Base-by-base conservation (phyloP, 495 filamentous ascomycete species). In the Aspergillus biplanus region DNA sequence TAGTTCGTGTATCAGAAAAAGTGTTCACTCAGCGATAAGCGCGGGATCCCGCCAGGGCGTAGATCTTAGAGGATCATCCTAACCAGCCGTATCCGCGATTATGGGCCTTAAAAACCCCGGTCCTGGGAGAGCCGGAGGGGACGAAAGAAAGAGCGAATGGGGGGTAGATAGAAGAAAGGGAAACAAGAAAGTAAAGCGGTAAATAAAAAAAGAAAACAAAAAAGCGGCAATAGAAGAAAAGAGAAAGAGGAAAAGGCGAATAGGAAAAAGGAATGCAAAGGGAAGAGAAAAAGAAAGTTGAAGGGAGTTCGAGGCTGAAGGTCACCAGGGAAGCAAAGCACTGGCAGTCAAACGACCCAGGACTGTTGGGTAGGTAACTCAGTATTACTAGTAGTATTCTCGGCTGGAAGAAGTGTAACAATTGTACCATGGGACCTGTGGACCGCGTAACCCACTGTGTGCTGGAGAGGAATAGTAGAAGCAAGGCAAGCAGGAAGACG, bases 371-470 rank as follows among this genome's bases (percentile, higher is more conserved):
- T 34, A 39, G 59, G 21, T 42, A 57, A 34, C 33, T 37, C 39
- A 31, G 31, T n/a, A 46, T 53, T n/a, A 33, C 52, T 52, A 52
- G 56, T 56, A 53, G 59, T 31, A 47, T 31, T 63, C 35, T 67
- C 57, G 62, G 67, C 61, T 56, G 59, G 50, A 60, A 49, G 52
- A 44, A 44, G 34, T 53, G 64, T 67, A 44, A 65, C 56, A 42
- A 65, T 60, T 60, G 67, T 65, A 70, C 68, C 68, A 70, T 70
- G 67, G 68, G 63, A 61, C 65, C 32, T 42, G 27, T 48, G 6
- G 66, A 59, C 68, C 68, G 65, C 65, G 68, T 67, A 67, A 62
- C 35, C 32, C 12, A n/a, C 12, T 16, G 47, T 33, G 48, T 31
- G 54, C 49, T 59, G 52, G 56, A 33, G 32, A 18, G 27, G 62